Conservation (phyloP, 495 filamentous ascomycete species). For the Pyrenula aspistea region DNA sequence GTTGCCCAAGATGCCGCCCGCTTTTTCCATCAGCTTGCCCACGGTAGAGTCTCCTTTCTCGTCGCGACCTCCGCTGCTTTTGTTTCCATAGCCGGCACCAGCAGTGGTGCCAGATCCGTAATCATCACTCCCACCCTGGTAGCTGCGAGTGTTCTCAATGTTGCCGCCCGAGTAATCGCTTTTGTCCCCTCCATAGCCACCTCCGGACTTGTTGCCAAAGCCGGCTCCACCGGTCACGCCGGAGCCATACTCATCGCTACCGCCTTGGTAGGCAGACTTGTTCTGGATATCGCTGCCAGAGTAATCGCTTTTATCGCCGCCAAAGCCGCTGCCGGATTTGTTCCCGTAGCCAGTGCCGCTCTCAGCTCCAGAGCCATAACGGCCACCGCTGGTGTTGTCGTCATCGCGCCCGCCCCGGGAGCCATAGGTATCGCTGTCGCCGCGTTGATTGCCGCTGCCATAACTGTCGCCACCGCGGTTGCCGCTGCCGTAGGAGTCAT, state of each 20-base stretch:
- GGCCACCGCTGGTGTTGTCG: conserved; percentile 10
- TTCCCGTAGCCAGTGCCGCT: conserved; percentile 22
- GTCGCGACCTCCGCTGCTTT: conserved; percentile 2
- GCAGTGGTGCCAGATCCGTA: neutral
- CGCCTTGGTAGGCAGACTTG: conserved; percentile 4
- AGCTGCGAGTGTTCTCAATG: neutral
- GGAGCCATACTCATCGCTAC: conserved; percentile 3
- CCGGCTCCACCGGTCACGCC: conserved; percentile 6
- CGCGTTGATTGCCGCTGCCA: conserved; percentile 6
- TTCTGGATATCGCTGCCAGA: conserved; percentile 11
- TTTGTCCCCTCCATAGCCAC: conserved; percentile 2
- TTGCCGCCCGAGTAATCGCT: conserved; percentile 1
- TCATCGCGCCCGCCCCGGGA: conserved; percentile 6
- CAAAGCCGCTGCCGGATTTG: conserved; percentile 14
- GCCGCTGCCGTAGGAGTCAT: conserved; percentile 5
- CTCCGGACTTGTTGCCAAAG: conserved; percentile 5
- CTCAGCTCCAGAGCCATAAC: conserved; percentile 12
- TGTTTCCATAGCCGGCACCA: neutral
- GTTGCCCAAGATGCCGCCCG: conserved; percentile 22
- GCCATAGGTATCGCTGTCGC: conserved; percentile 6
- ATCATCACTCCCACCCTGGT: neutral
- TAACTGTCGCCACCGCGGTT: conserved; percentile 5
- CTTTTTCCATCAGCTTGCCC: conserved; percentile 34
- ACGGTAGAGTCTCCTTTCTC: conserved; percentile 18
- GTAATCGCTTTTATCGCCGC: conserved; percentile 5